Evolutionary conservation across 129 eudicot species (phyloP).

Genomic region (Mikania micrantha): DNA sequence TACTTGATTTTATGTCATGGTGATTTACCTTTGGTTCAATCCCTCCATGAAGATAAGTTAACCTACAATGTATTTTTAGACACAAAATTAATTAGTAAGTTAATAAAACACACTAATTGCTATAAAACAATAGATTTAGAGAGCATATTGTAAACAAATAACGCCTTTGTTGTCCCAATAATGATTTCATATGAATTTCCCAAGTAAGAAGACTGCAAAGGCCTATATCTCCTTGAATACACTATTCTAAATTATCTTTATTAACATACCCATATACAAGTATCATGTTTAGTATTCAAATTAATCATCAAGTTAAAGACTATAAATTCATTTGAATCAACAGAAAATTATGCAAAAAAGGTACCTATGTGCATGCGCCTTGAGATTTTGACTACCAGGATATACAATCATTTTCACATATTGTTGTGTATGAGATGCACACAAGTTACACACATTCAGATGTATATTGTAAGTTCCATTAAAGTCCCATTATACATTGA

Average conservation of each 20-base stretch:
- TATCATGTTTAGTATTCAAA: conserved; percentile 28
- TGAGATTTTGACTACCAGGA: too few relatives aligned
- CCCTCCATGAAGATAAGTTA: conserved; percentile 65
- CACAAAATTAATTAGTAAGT: neutral
- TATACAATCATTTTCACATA: too few relatives aligned
- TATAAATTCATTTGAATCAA: neutral
- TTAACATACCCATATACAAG: conserved; percentile 70
- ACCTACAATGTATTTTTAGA: conserved; percentile 27
- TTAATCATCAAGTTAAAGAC: neutral
- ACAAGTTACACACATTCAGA: too few relatives aligned
- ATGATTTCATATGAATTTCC: conserved; percentile 66
- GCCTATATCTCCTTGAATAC: conserved; percentile 75
- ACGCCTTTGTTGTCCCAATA: conserved; percentile 63
- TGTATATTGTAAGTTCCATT: too few relatives aligned
- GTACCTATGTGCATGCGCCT: conserved; percentile 70
- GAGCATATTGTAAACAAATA: neutral
- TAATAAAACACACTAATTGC: conserved; percentile 1
- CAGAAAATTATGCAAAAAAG: neutral
- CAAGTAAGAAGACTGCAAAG: conserved; percentile 58
- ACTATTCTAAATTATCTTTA: conserved; percentile 65
- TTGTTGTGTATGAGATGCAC: too few relatives aligned
- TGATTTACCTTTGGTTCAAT: conserved; percentile 74
- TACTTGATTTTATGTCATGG: conserved; percentile 66
- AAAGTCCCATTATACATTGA: too few relatives aligned
- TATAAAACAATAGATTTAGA: neutral